A percentile compares a stretch with the other conserved stretches of the same genome.
Evolutionary conservation across 371 early-diverging fungal species (phyloP).

Genomic region (Apophysomyces elegans): DNA sequence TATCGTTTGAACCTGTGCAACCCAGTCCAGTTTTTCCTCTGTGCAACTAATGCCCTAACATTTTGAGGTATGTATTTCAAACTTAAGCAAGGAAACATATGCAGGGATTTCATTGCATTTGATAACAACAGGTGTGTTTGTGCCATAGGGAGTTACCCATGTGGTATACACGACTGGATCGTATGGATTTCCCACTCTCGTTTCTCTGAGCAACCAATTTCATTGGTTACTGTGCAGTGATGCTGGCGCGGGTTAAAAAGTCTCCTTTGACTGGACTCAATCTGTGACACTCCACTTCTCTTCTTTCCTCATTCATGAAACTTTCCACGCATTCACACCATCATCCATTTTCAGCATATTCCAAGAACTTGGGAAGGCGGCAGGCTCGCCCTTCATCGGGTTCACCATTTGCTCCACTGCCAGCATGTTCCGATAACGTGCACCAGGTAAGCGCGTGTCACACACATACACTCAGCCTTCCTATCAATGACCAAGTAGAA

Average conservation of each 20-base stretch:
- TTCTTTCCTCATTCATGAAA: neutral
- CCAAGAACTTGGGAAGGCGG: neutral
- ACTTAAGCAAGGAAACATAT: too few relatives aligned
- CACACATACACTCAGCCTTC: neutral
- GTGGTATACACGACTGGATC: neutral
- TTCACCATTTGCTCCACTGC: neutral
- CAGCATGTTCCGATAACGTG: neutral
- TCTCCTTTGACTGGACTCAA: constrained; percentile 9
- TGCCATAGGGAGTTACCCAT: neutral
- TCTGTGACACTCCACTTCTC: constrained; percentile 1
- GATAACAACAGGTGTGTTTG: too few relatives aligned
- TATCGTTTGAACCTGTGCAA: too few relatives aligned
- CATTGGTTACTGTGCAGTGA: constrained; percentile 8
- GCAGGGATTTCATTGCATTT: too few relatives aligned
- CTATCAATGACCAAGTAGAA: neutral
- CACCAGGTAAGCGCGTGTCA: neutral
- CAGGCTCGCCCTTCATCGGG: neutral
- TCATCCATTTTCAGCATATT: constrained; percentile 3
- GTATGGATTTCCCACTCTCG: neutral
- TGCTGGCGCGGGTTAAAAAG: constrained; percentile 5
- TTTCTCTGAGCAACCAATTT: neutral
- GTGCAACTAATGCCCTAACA: too few relatives aligned
- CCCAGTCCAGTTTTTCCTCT: too few relatives aligned
- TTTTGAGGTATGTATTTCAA: too few relatives aligned
- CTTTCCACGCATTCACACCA: constrained; percentile 8